Evolutionary conservation across 768 basidiomycete genomes (phyloP).

Genomic region (Leccinum truebloodii): DNA sequence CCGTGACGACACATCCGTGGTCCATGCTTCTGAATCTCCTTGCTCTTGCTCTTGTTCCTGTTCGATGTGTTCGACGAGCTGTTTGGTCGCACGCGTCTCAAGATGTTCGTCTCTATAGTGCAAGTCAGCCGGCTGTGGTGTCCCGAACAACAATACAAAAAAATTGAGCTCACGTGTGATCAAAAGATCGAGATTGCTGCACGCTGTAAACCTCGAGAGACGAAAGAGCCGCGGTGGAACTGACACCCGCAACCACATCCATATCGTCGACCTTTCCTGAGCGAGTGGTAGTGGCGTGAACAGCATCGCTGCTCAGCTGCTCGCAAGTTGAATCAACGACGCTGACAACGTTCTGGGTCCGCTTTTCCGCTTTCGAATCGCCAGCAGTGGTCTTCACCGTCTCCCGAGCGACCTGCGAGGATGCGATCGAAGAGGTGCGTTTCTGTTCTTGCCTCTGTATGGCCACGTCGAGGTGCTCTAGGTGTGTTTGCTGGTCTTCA

Average conservation of each 20-base stretch:
- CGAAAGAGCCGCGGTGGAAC: neutral
- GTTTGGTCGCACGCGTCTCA: neutral
- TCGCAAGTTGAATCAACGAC: neutral
- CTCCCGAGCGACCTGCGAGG: neutral
- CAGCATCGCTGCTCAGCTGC: neutral
- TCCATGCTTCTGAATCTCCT: neutral
- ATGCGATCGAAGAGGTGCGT: neutral
- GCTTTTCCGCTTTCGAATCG: neutral
- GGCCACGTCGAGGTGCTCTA: neutral
- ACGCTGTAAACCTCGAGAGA: neutral
- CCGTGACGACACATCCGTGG: neutral
- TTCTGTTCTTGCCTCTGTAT: neutral
- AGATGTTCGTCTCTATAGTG: neutral
- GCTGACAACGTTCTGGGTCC: neutral
- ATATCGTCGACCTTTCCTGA: neutral
- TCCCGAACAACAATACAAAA: neutral
- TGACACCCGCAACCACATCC: neutral
- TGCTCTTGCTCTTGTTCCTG: neutral
- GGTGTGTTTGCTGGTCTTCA: neutral
- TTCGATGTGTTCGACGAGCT: neutral
- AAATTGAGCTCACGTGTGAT: neutral
- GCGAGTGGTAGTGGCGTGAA: neutral
- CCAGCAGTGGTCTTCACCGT: neutral
- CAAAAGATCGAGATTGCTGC: neutral
- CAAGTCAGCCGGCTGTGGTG: neutral